Evolutionary conservation across 192 early-diverging fungal genomes (phyloP), one percentile per base, ranked within the genome.

Genomic region (Hyaloraphidium curvatum): DNA sequence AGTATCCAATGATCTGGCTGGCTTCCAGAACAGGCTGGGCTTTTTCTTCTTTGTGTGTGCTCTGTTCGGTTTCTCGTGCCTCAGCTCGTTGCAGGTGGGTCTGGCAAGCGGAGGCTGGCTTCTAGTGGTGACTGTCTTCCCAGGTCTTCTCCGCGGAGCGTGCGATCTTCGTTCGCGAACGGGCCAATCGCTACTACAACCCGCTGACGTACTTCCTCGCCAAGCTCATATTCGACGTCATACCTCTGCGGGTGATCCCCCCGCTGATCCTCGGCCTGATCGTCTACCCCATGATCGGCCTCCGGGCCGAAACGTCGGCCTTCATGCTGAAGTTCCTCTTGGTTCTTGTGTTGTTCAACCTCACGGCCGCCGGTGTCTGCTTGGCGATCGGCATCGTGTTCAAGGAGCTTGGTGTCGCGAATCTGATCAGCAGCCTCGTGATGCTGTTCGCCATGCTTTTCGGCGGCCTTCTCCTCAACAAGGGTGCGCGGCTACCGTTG

Each of bases 381-480:
- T 60, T 91, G 4, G 75, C 76, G 28, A 78, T 87, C 39, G 77
- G 77, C 19, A 72, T 91, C n/a, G 65, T 83, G 0, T 72, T 83
- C 31, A 64, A 74, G 19, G 82, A 89, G 53, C 62, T 78, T 28
- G 78, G 73, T n/a, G 65, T 87, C 13, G 76, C 87, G 11, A 83
- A 80, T 30, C 70, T 92, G 27, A 50, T 88, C 25, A 79, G 79
- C 22, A 84, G 76, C 1, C 74, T 92, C 51, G 70, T 83, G 26
- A 85, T 92, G 62, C 63, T 92, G 25, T 92, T 88, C 70, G 78
- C 79, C 28, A 86, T 94, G 74, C 56, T 94, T 16, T 94, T 91
- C 64, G 88, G 82, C 14, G 90, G 90, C 0, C 69, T 94, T 5
- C 66, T 94, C 21, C 65, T 94, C 39, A 94, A 94, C 68, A 84